Conservation (phyloP, 768 basidiomycete genomes). For the Coprinopsis marcescibilis region DNA sequence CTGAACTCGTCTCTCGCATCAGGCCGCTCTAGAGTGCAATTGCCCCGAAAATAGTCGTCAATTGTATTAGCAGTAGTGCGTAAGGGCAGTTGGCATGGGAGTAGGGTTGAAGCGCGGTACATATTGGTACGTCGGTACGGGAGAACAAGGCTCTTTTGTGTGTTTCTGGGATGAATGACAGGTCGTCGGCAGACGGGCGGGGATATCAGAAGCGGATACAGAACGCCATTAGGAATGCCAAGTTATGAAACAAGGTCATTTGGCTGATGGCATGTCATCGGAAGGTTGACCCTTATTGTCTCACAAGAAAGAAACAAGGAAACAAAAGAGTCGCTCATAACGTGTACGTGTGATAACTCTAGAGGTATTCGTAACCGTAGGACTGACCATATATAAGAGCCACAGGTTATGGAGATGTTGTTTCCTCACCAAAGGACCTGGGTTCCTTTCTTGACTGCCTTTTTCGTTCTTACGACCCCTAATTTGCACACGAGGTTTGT, state of each 20-base stretch:
- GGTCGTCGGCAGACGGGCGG: slow-evolving; percentile 2
- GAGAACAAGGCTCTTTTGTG: slow-evolving; percentile 13
- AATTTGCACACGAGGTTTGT: slow-evolving; percentile 14
- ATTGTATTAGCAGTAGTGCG: slow-evolving; percentile 11
- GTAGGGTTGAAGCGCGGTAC: slow-evolving; percentile 3
- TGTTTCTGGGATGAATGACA: slow-evolving; percentile 4
- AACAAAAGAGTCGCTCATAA: slow-evolving; percentile 13
- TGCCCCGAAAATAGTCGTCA: not conserved
- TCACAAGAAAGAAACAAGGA: slow-evolving; percentile 6
- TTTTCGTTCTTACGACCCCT: slow-evolving; percentile 17
- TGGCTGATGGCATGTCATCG: slow-evolving; percentile 3
- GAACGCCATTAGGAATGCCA: slow-evolving; percentile 4
- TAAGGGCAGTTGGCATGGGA: slow-evolving; percentile 8
- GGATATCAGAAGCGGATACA: not conserved
- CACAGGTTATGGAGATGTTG: slow-evolving; percentile 13
- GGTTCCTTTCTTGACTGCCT: slow-evolving; percentile 23
- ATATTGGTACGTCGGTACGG: slow-evolving; percentile 1
- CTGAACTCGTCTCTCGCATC: too few species aligned
- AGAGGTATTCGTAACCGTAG: not conserved
- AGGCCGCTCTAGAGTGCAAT: too few species aligned
- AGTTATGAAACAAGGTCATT: slow-evolving; percentile 7
- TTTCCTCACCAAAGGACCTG: slow-evolving; percentile 22
- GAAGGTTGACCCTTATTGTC: slow-evolving; percentile 18
- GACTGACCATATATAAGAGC: not conserved
- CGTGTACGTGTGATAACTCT: slow-evolving; percentile 11